Evolutionary conservation across 2,329 filamentous ascomycete species (phyloP), one percentile per base, ranked within the genome.

Genomic region (Ophiognomonia clavigignenti-juglandacearum): DNA sequence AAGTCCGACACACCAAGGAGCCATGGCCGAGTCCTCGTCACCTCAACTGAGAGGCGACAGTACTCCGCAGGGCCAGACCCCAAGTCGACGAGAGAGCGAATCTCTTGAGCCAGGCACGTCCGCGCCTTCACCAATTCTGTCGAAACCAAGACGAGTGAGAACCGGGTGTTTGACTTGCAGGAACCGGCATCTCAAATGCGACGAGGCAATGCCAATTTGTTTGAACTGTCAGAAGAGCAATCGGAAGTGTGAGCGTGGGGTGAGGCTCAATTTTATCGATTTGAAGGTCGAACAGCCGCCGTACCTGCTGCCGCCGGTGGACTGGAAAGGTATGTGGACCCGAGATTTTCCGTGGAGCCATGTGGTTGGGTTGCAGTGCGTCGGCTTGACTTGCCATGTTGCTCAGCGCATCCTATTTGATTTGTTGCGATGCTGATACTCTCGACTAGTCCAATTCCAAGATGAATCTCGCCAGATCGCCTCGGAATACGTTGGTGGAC

Each of bases 391-490:
- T 3, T 36, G 41, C 41, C 36, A 10, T 19, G n/a, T 36, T 27
- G 9, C 4, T 14, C 36, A 16, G 27, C n/a, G 6, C 20, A 29
- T 39, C 10, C 16, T n/a, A 36, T 10, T 23, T 7, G 11, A 6
- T 42, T 18, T 36, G 8, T 23, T n/a, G 22, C 32, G 24, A 16
- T 36, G 35, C 53, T 57, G 34, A 56, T 39, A 1, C 5, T n/a
- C 8, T 22, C 22, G 11, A 19, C 8, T 34, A 78, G 81, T 96
- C 13, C 75, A 80, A 43, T 96, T 97, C 56, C 77, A 86, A 58
- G 92, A 96, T 61, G 90, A 97, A 62, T 96, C 91, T 19, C 79
- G 90, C 24, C 77, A 86, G 39, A 95, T 96, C 63, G 92, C 92
- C 6, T 92, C 87, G 1, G 90, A 96, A 62, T 97, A 97, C 63